Conservation (phyloP, 2,329 filamentous ascomycete genomes). For the Aspergillus fijiensis region DNA sequence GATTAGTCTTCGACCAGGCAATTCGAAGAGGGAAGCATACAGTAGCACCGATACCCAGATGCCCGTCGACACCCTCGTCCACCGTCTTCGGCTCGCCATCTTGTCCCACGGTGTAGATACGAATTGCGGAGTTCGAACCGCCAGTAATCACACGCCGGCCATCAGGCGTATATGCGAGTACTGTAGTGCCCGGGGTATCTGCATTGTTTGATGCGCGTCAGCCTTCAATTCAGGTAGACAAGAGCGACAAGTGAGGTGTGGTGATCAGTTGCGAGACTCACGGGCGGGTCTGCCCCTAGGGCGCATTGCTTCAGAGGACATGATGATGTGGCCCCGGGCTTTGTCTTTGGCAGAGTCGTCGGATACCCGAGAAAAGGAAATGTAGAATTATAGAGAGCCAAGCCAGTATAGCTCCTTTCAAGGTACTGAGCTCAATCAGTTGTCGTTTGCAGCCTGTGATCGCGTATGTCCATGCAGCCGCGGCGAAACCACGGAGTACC, state of each 20-base stretch:
- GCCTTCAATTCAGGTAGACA: background rate
- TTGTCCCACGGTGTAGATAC: conserved; percentile 86
- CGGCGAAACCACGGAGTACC: background rate
- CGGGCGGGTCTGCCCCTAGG: conserved; percentile 49
- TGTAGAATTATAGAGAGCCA: background rate
- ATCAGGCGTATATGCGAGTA: conserved; percentile 84
- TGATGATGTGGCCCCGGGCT: conserved; percentile 17
- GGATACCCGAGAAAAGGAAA: background rate
- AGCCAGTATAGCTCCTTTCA: conserved; percentile 4
- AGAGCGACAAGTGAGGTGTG: background rate
- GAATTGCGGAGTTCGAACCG: conserved; percentile 89
- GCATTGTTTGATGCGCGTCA: background rate
- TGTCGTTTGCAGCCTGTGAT: background rate
- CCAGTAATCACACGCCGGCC: conserved; percentile 85
- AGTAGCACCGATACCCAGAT: conserved; percentile 72
- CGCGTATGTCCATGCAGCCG: background rate
- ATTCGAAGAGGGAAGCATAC: conserved; percentile 39
- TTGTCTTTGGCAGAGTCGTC: background rate
- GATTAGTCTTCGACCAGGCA: background rate
- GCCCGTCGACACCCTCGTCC: conserved; percentile 86
- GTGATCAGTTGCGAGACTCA: conserved; percentile 33
- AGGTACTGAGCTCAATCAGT: background rate
- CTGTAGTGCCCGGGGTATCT: conserved; percentile 85
- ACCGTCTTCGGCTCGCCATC: conserved; percentile 91
- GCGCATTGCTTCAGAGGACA: conserved; percentile 39